Percentiles rank a stretch among this genome's conserved stretches.
phyloP scores from a whole-genome alignment of 108 stramenopile genomes.

The Cyclotella distinguenda region DNA sequence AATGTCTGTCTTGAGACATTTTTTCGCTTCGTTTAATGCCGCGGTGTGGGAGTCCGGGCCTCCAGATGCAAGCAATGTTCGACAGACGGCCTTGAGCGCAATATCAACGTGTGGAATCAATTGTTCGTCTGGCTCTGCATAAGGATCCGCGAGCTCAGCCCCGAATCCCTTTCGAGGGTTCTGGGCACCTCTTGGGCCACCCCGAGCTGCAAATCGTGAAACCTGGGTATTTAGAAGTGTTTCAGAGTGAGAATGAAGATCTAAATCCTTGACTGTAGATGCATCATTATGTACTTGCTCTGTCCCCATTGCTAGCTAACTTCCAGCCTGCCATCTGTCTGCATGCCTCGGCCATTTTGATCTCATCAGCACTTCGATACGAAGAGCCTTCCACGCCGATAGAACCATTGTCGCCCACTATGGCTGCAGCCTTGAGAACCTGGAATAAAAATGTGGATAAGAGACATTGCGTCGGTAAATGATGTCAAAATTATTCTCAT shows the following conservation, averaged over 20 bases:
- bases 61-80: constrained; percentile 49
- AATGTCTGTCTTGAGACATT: constrained; percentile 33
- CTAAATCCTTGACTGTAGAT: background rate
- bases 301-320: constrained; percentile 61
- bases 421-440: too few species aligned
- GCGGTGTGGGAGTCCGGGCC: constrained; percentile 34
- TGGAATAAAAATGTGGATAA: too few species aligned
- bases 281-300: constrained; percentile 19
- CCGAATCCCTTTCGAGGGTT: constrained; percentile 83
- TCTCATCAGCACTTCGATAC: constrained; percentile 58
- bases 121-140: constrained; percentile 59
- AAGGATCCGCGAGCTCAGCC: constrained; percentile 82
- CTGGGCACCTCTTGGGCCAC: constrained; percentile 67
- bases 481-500: too few species aligned
- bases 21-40: constrained; percentile 36
- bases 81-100: constrained; percentile 61
- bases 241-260: background rate
- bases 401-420: constrained; percentile 44
- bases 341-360: constrained; percentile 59
- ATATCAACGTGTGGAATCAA: constrained; percentile 56
- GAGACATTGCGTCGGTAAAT: too few species aligned
- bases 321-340: constrained; percentile 84
- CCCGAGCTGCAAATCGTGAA: constrained; percentile 70
- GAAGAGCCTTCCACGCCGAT: constrained; percentile 57
- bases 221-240: constrained; percentile 12